These are phyloP conservation scores for Saussurea involucrata DNA, from an alignment of 129 eudicot genomes.

Conservation along the genomic window DNA sequence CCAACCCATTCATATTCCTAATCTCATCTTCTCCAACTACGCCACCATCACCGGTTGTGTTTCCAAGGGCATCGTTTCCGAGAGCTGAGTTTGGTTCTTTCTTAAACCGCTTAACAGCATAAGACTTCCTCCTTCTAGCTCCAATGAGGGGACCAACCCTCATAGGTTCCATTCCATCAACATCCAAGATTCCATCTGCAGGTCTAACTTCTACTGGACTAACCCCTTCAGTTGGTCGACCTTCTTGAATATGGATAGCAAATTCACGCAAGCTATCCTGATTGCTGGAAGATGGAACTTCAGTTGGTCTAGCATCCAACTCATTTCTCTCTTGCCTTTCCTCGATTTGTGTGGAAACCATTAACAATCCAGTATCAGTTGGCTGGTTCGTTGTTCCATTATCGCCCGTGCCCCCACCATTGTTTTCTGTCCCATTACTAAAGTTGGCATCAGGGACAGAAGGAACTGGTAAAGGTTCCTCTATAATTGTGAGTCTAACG, in stretches of 20 bases:
- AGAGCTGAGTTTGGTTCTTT: conserved; percentile 28
- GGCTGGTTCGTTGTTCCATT: conserved; percentile 13
- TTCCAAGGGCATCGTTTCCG: conserved; percentile 11
- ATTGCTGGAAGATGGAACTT: conserved; percentile 21
- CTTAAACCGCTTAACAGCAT: conserved; percentile 72
- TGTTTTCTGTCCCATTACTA: conserved; percentile 3
- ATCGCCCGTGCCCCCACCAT: conserved; percentile 15
- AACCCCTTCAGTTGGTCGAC: conserved; percentile 21
- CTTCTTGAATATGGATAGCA: conserved; percentile 32
- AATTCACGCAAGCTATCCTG: conserved; percentile 23
- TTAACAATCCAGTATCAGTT: conserved; percentile 29
- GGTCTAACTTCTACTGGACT: not conserved
- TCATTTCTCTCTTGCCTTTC: conserved; percentile 27
- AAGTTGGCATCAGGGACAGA: conserved; percentile 10
- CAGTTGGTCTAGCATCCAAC: conserved; percentile 18
- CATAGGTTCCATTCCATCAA: conserved; percentile 24
- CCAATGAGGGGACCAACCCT: conserved; percentile 44
- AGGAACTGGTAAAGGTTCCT: conserved; percentile 33
- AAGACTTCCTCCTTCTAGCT: conserved; percentile 73
- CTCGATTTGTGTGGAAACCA: conserved; percentile 16
- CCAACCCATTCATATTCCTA: conserved; percentile 13
- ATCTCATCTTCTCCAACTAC: conserved; percentile 20
- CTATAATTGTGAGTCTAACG: conserved; percentile 27
- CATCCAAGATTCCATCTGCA: conserved; percentile 29
- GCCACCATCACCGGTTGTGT: conserved; percentile 17